phyloP scores from a whole-genome alignment of 148 eudicot species.

The Rhododendron griersonianum region DNA sequence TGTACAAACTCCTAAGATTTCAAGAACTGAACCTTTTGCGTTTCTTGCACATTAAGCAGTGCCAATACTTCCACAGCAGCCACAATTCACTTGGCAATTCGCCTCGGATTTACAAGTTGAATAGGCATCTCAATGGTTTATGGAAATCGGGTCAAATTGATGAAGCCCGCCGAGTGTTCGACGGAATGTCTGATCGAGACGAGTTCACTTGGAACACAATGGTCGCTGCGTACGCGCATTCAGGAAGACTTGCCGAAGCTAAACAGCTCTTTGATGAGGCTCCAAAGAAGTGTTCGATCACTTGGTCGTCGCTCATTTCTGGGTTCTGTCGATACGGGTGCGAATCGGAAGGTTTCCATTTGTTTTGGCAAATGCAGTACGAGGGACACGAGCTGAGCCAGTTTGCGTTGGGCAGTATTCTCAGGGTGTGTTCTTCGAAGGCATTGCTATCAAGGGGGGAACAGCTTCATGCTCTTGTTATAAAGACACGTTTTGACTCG shows the following conservation, averaged over 20 bases:
- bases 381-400: conserved; percentile 58
- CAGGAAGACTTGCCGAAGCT: conserved; percentile 55
- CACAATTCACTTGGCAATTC: neutral
- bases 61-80: conserved; percentile 3
- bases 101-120: conserved; percentile 8
- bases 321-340: conserved; percentile 59
- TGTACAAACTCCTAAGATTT: conserved; percentile 7
- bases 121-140: conserved; percentile 16
- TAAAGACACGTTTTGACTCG: conserved; percentile 44
- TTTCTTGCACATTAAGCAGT: neutral
- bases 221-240: conserved; percentile 54
- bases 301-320: conserved; percentile 72
- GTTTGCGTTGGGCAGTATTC: conserved; percentile 60
- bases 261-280: conserved; percentile 41
- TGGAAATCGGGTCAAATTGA: conserved; percentile 36
- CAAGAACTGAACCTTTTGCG: neutral
- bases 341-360: conserved; percentile 42
- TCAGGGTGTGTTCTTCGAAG: conserved; percentile 54
- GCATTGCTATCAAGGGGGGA: conserved; percentile 51
- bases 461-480: conserved; percentile 51
- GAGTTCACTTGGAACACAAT: conserved; percentile 69
- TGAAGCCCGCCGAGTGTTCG: conserved; percentile 66
- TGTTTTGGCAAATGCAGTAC: conserved; percentile 54
- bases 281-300: conserved; percentile 58
- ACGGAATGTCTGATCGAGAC: conserved; percentile 57